Conservation (phyloP, 108 stramenopile species). For the Cyclotella sp. region DNA sequence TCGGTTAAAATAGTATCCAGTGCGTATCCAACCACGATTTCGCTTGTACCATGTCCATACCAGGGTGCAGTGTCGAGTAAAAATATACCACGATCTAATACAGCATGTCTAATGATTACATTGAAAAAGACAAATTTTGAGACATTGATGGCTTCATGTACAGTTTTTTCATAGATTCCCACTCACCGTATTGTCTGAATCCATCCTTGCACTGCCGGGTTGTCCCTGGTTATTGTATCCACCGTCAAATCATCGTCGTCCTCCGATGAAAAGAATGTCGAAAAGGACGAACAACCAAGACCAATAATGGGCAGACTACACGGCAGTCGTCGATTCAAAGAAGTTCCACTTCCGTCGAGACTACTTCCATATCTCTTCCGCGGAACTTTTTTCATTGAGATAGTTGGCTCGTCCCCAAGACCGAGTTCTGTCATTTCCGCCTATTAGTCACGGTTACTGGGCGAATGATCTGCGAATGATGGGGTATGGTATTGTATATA, state of each 20-base stretch:
- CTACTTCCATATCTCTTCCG: slow-evolving; percentile 25
- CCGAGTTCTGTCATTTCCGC: no score
- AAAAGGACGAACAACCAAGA: slow-evolving; percentile 84
- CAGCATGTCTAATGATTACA: slow-evolving; percentile 52
- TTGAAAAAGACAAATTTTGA: not conserved
- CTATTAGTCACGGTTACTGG: no score
- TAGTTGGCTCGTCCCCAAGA: no score
- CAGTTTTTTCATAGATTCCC: not conserved
- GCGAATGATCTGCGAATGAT: no score
- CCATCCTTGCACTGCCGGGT: slow-evolving; percentile 78
- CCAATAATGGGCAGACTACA: slow-evolving; percentile 66
- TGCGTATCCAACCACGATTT: slow-evolving; percentile 84
- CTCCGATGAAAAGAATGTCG: slow-evolving; percentile 73
- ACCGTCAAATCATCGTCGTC: slow-evolving; percentile 26
- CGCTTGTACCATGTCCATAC: slow-evolving; percentile 89
- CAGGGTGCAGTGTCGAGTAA: slow-evolving; percentile 90
- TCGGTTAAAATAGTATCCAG: slow-evolving; percentile 50
- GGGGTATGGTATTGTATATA: no score
- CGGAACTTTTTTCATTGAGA: no score
- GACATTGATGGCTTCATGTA: not conserved
- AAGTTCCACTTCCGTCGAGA: not conserved
- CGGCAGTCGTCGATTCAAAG: slow-evolving; percentile 26
- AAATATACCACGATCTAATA: slow-evolving; percentile 71
- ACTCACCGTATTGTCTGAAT: slow-evolving; percentile 69
- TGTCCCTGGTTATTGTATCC: slow-evolving; percentile 51